phyloP scores from a whole-genome alignment of 1,139 yeast species.

The Trichomonascaceae sp. region DNA sequence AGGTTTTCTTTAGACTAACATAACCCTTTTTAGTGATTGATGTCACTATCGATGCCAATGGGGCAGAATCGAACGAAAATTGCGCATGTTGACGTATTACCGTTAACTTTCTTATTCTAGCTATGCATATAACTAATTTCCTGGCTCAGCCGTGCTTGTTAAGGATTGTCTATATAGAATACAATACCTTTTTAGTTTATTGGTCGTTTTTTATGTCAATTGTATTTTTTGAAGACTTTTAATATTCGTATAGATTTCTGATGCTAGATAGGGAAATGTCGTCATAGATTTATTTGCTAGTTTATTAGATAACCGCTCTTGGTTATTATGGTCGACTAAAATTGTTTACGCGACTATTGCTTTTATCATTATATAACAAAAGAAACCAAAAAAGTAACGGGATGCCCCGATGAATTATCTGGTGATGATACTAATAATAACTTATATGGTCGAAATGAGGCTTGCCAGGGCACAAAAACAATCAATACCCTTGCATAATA shows the following conservation, averaged over 20 bases:
- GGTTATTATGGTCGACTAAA: too few species aligned
- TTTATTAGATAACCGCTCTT: too few species aligned
- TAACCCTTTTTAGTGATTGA: conserved; percentile 40
- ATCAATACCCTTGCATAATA: background rate
- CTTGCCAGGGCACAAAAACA: background rate
- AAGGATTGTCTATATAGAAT: background rate
- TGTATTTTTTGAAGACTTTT: too few species aligned
- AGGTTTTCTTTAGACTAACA: conserved; percentile 1
- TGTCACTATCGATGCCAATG: conserved; percentile 43
- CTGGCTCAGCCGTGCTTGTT: background rate
- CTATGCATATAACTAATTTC: background rate
- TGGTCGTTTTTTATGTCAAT: too few species aligned
- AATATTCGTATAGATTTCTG: too few species aligned
- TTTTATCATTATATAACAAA: background rate
- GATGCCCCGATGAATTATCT: background rate
- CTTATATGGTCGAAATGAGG: background rate
- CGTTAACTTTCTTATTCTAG: background rate
- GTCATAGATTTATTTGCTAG: background rate
- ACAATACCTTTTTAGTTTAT: background rate
- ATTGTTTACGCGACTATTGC: background rate
- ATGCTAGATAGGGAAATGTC: background rate
- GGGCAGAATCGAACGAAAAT: conserved; percentile 16
- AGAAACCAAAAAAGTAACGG: background rate
- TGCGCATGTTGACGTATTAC: conserved; percentile 20
- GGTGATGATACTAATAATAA: background rate